phyloP scores from a whole-genome alignment of 2,329 filamentous ascomycete genomes.

The Elsinoe arachidis region DNA sequence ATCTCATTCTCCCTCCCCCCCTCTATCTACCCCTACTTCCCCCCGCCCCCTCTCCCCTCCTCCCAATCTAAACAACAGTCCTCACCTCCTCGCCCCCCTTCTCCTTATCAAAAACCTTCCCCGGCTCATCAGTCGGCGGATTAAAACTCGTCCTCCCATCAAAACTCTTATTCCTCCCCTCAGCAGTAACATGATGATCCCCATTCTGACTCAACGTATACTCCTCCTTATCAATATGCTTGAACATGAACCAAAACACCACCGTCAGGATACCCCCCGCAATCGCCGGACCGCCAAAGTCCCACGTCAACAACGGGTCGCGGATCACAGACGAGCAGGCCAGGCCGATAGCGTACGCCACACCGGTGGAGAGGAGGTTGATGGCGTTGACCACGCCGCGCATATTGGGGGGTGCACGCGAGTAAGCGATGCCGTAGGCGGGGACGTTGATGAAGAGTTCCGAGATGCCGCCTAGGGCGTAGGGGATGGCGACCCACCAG shows the following conservation, averaged over 20 bases:
- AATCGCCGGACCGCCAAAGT: conserved; percentile 42
- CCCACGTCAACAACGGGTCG: conserved; percentile 43
- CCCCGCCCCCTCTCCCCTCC: too few relatives aligned
- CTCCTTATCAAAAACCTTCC: conserved; percentile 11
- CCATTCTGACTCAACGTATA: conserved; percentile 17
- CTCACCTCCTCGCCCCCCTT: conserved; percentile 13
- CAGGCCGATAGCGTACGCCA: conserved; percentile 32
- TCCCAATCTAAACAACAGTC: conserved; percentile 1
- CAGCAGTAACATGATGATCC: conserved; percentile 16
- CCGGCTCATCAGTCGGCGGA: conserved; percentile 14
- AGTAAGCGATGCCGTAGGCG: conserved; percentile 38
- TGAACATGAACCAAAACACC: conserved; percentile 42
- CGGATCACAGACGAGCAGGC: conserved; percentile 26
- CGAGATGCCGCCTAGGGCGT: conserved; percentile 30
- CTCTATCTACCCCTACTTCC: too few relatives aligned
- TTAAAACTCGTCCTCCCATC: conserved; percentile 16
- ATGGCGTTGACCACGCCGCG: conserved; percentile 35
- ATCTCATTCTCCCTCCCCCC: too few relatives aligned
- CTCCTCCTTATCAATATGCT: conserved; percentile 30
- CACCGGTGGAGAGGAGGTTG: conserved; percentile 34
- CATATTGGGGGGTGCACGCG: conserved; percentile 36
- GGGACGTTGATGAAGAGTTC: conserved; percentile 38
- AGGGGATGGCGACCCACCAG: conserved; percentile 35
- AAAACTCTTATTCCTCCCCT: conserved; percentile 12
- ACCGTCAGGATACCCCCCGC: conserved; percentile 40